Percentiles rank a stretch among this genome's conserved stretches.
Evolutionary conservation across 1,284 basidiomycete species (phyloP).

Genomic region (Ganoderma resinaceum): DNA sequence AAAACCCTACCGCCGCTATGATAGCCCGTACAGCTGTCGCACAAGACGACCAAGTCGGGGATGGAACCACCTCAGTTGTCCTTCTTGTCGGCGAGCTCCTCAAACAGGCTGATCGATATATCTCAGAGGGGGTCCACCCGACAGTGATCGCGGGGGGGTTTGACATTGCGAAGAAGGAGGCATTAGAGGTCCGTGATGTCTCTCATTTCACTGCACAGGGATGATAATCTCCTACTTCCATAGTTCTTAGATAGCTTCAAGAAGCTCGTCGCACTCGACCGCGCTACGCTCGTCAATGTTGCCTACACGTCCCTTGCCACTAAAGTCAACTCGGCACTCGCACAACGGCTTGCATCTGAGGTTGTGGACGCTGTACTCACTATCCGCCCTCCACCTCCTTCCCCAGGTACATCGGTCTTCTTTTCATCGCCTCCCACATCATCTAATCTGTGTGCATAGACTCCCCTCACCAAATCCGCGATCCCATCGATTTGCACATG

Average conservation of each 20-base stretch:
- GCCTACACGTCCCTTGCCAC: conserved; percentile 96
- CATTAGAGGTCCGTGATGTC: conserved; percentile 71
- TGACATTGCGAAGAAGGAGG: conserved; percentile 97
- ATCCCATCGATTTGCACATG: conserved; percentile 99
- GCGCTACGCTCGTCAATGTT: conserved; percentile 91
- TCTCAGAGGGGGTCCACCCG: conserved; percentile 98
- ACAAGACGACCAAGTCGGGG: conserved; percentile 99
- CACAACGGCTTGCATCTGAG: conserved; percentile 89
- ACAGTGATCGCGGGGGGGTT: conserved; percentile 96
- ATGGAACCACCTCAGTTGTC: conserved; percentile 98
- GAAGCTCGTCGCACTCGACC: conserved; percentile 78
- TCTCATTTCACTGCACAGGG: neutral
- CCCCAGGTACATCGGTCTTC: conserved; percentile 51
- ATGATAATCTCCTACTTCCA: conserved; percentile 1
- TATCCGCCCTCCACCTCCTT: conserved; percentile 77
- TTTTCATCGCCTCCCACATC: conserved; percentile 19
- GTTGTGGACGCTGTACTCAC: conserved; percentile 96
- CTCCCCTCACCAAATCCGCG: conserved; percentile 70
- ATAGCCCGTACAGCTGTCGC: conserved; percentile 98
- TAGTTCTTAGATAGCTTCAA: conserved; percentile 96
- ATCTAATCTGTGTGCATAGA: conserved; percentile 44
- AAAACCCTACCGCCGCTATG: conserved; percentile 99
- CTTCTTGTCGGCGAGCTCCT: conserved; percentile 96
- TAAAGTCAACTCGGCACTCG: conserved; percentile 87
- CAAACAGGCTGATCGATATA: conserved; percentile 98